A percentile compares a stretch with the other conserved stretches of the same genome.
Evolutionary conservation across 306 rosid species (phyloP).

Genomic region (Urtica urens): DNA sequence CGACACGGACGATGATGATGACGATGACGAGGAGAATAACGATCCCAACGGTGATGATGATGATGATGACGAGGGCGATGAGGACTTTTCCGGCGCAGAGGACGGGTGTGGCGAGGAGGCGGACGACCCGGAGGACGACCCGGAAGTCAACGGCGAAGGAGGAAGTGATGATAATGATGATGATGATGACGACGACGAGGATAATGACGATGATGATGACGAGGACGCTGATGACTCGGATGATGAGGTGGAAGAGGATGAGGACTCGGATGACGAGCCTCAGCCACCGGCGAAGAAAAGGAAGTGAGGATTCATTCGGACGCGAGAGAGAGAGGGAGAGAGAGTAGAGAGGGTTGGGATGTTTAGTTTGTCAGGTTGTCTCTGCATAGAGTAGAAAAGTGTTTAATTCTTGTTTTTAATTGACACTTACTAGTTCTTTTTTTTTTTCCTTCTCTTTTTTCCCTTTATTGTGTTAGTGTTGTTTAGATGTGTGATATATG

Average conservation of each 20-base stretch:
- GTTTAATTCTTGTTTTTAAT: conserved; percentile 7
- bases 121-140: conserved; percentile 50
- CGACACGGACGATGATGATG: conserved; percentile 72
- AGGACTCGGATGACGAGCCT: conserved; percentile 38
- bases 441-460: background rate
- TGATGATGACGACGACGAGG: conserved; percentile 1
- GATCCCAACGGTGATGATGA: conserved; percentile 24
- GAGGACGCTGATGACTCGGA: conserved; percentile 17
- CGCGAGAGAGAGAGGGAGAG: conserved; percentile 8
- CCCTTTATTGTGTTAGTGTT: background rate
- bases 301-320: conserved; percentile 43
- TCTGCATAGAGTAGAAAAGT: conserved; percentile 20
- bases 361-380: conserved; percentile 17
- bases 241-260: conserved; percentile 39
- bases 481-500: conserved; percentile 3
- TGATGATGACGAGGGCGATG: conserved; percentile 44
- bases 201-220: conserved; percentile 7
- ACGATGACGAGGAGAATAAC: conserved; percentile 36
- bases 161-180: conserved; percentile 36
- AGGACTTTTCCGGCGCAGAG: conserved; percentile 58
- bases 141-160: conserved; percentile 44
- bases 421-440: background rate
- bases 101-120: conserved; percentile 52
- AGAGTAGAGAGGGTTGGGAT: conserved; percentile 22
- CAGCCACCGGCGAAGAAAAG: conserved; percentile 74